These are phyloP conservation scores for Colletotrichum tanaceti DNA, from an alignment of 2,329 filamentous ascomycete species.

Conservation along the genomic window DNA sequence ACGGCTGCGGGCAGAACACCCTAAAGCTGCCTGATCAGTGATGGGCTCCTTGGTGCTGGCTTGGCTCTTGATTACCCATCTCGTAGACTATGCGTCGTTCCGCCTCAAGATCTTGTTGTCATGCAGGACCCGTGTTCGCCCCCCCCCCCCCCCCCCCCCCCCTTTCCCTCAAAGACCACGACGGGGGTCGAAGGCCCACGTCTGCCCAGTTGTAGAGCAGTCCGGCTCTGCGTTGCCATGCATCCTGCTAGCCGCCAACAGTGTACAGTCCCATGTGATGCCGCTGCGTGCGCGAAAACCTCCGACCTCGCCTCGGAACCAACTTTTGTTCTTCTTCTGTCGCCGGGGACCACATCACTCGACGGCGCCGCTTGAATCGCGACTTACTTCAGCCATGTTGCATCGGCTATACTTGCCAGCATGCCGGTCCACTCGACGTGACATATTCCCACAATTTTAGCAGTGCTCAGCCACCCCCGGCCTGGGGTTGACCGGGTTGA, in stretches of 20 bases:
- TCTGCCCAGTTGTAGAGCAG: neutral
- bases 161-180: no score
- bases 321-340: neutral
- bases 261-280: slow-evolving; percentile 12
- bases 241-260: neutral
- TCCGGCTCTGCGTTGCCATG: neutral
- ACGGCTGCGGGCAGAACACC: slow-evolving; percentile 1
- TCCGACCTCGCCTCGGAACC: neutral
- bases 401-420: slow-evolving; percentile 32
- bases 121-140: no score
- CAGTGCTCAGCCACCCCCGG: slow-evolving; percentile 36
- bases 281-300: neutral
- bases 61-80: slow-evolving; percentile 26
- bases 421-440: neutral
- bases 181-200: neutral
- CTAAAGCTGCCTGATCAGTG: slow-evolving; percentile 6
- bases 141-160: no score
- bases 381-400: neutral
- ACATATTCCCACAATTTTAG: slow-evolving; percentile 22
- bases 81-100: slow-evolving; percentile 22
- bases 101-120: slow-evolving; percentile 14
- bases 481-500: slow-evolving; percentile 12
- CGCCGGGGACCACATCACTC: neutral
- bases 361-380: neutral
- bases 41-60: slow-evolving; percentile 20